These are phyloP conservation scores for Gymnopilus junonius DNA, from an alignment of 768 basidiomycete species.

Conservation along the genomic window DNA sequence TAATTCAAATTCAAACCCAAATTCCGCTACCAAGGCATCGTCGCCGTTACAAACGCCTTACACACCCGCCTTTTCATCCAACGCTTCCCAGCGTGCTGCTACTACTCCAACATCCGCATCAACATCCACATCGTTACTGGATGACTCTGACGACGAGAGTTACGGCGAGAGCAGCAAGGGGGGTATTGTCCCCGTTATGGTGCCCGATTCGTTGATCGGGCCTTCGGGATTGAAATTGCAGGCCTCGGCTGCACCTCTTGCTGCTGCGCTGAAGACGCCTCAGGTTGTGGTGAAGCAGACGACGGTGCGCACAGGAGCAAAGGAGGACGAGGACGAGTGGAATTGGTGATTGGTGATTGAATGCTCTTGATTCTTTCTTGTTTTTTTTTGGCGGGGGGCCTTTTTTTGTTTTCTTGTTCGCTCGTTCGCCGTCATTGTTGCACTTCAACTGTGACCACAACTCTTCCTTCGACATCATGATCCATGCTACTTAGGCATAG, in stretches of 20 bases:
- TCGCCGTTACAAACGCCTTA: background rate
- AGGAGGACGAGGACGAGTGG: slow-evolving; percentile 59
- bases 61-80: slow-evolving; percentile 18
- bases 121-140: background rate
- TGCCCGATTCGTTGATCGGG: slow-evolving; percentile 21
- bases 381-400: background rate
- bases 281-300: slow-evolving; percentile 1
- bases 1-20: background rate
- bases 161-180: slow-evolving; percentile 12
- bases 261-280: slow-evolving; percentile 5
- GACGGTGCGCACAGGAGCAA: background rate
- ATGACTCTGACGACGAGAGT: slow-evolving; percentile 25
- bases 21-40: background rate
- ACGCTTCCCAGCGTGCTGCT: slow-evolving; percentile 12
- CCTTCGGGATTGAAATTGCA: too few relatives aligned
- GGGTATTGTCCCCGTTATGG: slow-evolving; percentile 16
- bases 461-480: too few relatives aligned
- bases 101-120: slow-evolving; percentile 16
- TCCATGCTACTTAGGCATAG: too few relatives aligned
- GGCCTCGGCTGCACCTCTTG: too few relatives aligned
- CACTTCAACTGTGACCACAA: too few relatives aligned
- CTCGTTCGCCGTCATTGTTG: background rate
- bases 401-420: slow-evolving; percentile 9
- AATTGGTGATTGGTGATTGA: slow-evolving; percentile 49
- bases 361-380: background rate